Percentiles rank a stretch among this genome's conserved stretches.
phyloP scores from a whole-genome alignment of 179 eudicot genomes.

The Kewa caespitosa region DNA sequence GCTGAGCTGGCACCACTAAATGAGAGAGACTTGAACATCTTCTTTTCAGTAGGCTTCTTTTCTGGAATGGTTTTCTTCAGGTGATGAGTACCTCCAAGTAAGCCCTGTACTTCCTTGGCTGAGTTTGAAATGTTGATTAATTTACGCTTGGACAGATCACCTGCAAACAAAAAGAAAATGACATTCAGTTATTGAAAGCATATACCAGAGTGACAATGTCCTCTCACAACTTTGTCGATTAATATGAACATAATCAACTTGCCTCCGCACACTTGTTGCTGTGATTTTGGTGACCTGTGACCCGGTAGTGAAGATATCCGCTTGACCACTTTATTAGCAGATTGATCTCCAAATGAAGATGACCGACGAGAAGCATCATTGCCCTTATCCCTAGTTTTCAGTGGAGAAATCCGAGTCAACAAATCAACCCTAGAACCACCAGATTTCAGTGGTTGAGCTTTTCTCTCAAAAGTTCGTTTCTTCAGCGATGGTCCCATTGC shows the following conservation, averaged over 20 bases:
- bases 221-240: conserved; percentile 13
- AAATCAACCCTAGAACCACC: conserved; percentile 11
- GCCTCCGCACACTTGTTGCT: conserved; percentile 25
- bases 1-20: conserved; percentile 17
- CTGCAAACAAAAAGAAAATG: conserved; percentile 23
- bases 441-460: conserved; percentile 7
- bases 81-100: background rate
- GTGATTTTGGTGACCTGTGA: conserved; percentile 23
- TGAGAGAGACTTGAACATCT: conserved; percentile 29
- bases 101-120: conserved; percentile 14
- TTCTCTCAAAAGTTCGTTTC: conserved; percentile 24
- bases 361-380: background rate
- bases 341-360: conserved; percentile 9
- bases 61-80: conserved; percentile 11
- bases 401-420: conserved; percentile 12
- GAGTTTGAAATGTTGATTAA: conserved; percentile 11
- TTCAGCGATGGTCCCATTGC: conserved; percentile 17
- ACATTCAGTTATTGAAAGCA: conserved; percentile 2
- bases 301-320: conserved; percentile 6
- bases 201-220: background rate
- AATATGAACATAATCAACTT: conserved; percentile 26
- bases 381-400: conserved; percentile 4
- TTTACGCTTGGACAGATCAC: conserved; percentile 21
- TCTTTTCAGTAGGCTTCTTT: conserved; percentile 15
- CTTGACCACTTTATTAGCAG: background rate